Base-by-base conservation (phyloP, 495 filamentous ascomycete genomes). In the Penicillium ucsense region DNA sequence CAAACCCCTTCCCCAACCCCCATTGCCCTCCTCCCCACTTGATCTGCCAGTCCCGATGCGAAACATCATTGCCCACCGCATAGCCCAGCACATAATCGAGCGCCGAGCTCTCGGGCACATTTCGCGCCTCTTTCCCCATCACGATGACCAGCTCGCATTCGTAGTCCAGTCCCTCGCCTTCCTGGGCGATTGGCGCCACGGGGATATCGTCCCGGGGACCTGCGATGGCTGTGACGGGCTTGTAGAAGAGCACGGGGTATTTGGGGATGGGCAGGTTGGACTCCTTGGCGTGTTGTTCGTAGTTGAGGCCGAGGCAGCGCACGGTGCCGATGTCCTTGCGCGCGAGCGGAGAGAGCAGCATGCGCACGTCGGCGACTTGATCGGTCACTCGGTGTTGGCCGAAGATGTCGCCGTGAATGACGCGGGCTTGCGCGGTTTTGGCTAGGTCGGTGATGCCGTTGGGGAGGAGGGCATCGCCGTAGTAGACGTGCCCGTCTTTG, bases 31-130 rank as follows among this genome's bases (percentile, higher is more conserved):
- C 84, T 12, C 86, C 88, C 33, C 77, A 77, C 57, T 82, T 79
- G 46, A 92, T 63, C 63, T 94, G 88, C 84, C 85, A 89, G 45
- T 88, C 85, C 28, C 88, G 81, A 61, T 91, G 87, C 8, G 83
- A 87, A 31, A 94, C 73, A 64, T 92, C 88, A 58, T 94, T 85
- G 37, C 88, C 88, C 43, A 88, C 78, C 4, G 83, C 74, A 60
- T 91, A 94, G 1, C 88, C 88, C 4, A 89, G 65, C 7, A 91
- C 85, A 53, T 89, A 83, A 35, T 85, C 73, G 39, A 92, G 63
- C 1, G 88, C 88, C 29, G 76, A 61, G 3, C 68, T 62, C 57
- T 88, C 84, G 3, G 81, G 57, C 5, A 92, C 79, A 54, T 91
- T 76, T 30, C 63, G 65, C 32, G 81, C 85, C 45, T 78, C 68